Base-by-base conservation (phyloP, 768 basidiomycete species). In the Lentinula aciculospora region DNA sequence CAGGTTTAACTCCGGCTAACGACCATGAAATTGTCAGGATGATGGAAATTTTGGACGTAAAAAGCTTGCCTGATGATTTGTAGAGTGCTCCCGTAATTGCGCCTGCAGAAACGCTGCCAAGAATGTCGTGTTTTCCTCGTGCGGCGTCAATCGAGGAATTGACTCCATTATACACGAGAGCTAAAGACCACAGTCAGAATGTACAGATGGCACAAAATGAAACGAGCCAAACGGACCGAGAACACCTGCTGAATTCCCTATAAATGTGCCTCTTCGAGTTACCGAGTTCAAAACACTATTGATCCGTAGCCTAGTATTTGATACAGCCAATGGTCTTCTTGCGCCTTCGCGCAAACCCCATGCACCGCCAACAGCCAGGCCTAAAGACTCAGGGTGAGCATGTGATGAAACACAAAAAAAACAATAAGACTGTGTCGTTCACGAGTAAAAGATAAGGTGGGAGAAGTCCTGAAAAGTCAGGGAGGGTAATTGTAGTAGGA, bases 331-430 rank as follows among this genome's bases (percentile, higher is more conserved):
- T 62, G 88, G 92, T 74, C 92, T 81, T 69, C 81, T 79, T 69
- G 92, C 83, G 67, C 97, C 97, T 80, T 98, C 96, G 67, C 92
- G 89, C 67, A 98, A 74, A 61, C 97, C 97, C 94, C 96, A 98
- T 66, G 85, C 74, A 67, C 96, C 97, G 70, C 97, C 97, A 72
- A 95, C 79, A 68, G 88, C 87, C 74, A 98, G 84, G 72, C 97
- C 96, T 98, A 76, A 73, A 75, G 77, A 76, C 75, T 68, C 69
- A 72, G 72, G 65, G 76, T 85, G 81, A 84, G 73, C 85, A 87
- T 90, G 84, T 89, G 87, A 89, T 82, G 81, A 76, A 63, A 67
- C 57, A 63, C 57, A 63, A 62, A 67, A 87, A 79, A 79, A 92
- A 89, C 90, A 90, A 91, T 90, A 86, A 83, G 72, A 74, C 71